Percentiles rank a stretch among this genome's conserved stretches.
Conservation (phyloP, 345 rosid genomes). For the Lagerstroemia speciosa region DNA sequence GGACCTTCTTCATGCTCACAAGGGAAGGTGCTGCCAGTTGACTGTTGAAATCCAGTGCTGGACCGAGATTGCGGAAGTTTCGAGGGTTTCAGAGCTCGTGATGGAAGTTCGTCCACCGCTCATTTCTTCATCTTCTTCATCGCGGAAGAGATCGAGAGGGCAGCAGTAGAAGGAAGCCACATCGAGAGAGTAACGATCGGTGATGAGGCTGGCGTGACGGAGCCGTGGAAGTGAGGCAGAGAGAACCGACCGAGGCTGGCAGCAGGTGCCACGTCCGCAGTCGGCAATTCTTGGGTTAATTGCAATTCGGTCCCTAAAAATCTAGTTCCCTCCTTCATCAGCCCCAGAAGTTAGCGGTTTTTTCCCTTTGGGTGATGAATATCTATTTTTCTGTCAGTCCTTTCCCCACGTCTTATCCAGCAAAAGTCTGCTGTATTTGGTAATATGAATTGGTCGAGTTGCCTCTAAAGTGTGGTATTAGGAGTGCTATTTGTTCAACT, state of each 20-base stretch:
- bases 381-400: too few relatives aligned
- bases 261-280: not conserved
- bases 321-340: not conserved
- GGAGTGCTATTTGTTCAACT: too few relatives aligned
- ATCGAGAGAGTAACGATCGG: not conserved
- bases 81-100: slow-evolving; percentile 1
- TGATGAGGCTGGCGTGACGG: not conserved
- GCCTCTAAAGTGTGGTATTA: too few relatives aligned
- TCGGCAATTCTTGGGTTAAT: not conserved
- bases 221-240: not conserved
- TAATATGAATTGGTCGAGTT: too few relatives aligned
- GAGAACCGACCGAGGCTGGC: not conserved
- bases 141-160: slow-evolving; percentile 13
- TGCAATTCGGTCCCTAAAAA: not conserved
- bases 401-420: too few relatives aligned
- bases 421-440: too few relatives aligned
- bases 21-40: not conserved
- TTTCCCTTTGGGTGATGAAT: too few relatives aligned
- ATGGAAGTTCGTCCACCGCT: not conserved
- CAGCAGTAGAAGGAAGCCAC: not conserved
- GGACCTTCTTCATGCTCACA: slow-evolving; percentile 44
- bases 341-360: not conserved
- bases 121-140: slow-evolving; percentile 4
- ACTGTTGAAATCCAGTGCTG: not conserved
- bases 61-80: not conserved